Evolutionary conservation across 2,329 filamentous ascomycete genomes (phyloP).

Genomic region (Aspergillus quadrilineatus): DNA sequence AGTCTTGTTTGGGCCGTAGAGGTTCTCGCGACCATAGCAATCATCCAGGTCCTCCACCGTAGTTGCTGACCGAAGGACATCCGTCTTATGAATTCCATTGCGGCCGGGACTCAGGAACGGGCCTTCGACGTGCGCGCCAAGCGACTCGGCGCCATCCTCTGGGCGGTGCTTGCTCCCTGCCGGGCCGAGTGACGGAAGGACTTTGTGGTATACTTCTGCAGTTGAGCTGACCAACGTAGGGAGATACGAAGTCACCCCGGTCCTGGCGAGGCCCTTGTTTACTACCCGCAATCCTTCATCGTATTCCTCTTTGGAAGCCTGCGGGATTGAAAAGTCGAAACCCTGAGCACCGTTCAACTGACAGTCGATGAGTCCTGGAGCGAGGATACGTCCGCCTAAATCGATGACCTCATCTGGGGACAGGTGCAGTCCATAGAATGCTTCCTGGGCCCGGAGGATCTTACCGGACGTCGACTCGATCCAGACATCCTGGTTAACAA

Average conservation of each 20-base stretch:
- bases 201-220: conserved; percentile 77
- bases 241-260: conserved; percentile 83
- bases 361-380: conserved; percentile 83
- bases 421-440: conserved; percentile 50
- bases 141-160: conserved; percentile 73
- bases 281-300: conserved; percentile 69
- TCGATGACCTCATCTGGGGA: conserved; percentile 73
- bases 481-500: conserved; percentile 83
- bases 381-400: conserved; percentile 76
- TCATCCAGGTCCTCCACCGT: conserved; percentile 58
- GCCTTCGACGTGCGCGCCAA: conserved; percentile 88
- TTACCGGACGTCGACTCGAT: conserved; percentile 78
- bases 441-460: conserved; percentile 69
- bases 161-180: conserved; percentile 62
- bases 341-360: conserved; percentile 92
- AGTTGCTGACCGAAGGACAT: conserved; percentile 66
- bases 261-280: conserved; percentile 70
- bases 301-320: conserved; percentile 64
- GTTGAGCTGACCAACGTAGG: conserved; percentile 76
- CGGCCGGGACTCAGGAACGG: conserved; percentile 81
- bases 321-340: conserved; percentile 85
- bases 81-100: conserved; percentile 79
- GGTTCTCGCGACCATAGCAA: conserved; percentile 66
- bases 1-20: conserved; percentile 40
- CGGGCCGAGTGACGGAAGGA: conserved; percentile 74